Evolutionary conservation across 345 rosid species (phyloP), one percentile per base, ranked within the genome.

Genomic region (Brassica cretica): DNA sequence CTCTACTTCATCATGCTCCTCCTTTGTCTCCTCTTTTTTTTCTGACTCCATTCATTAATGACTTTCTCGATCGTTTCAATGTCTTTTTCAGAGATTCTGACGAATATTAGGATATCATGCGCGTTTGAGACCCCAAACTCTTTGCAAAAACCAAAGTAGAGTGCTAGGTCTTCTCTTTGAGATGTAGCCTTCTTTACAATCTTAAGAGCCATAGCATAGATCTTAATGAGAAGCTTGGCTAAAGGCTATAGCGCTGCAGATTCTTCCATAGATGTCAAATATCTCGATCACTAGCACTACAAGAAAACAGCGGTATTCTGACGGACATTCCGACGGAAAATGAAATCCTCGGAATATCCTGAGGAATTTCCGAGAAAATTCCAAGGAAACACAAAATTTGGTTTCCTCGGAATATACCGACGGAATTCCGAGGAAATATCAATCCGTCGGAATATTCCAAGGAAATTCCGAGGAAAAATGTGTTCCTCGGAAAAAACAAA

Each of bases 281-380:
- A 89, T 82, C 77, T 92, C 97, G 2, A 87, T 79, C 75, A 89
- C 72, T 8, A n/a, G n/a, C n/a, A n/a, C n/a, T n/a, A n/a, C n/a
- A n/a, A n/a, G n/a, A n/a, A n/a, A n/a, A n/a, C n/a, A n/a, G n/a
- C n/a, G n/a, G n/a, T n/a, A n/a, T n/a, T n/a, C n/a, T n/a, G n/a
- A n/a, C n/a, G n/a, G n/a, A n/a, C n/a, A n/a, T n/a, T n/a, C n/a
- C n/a, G n/a, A n/a, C n/a, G n/a, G n/a, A n/a, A n/a, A n/a, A n/a
- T n/a, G n/a, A n/a, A n/a, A n/a, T n/a, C n/a, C n/a, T n/a, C n/a
- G n/a, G n/a, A n/a, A n/a, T n/a, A n/a, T n/a, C n/a, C n/a, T n/a
- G n/a, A n/a, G n/a, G n/a, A n/a, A n/a, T n/a, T n/a, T n/a, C n/a
- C n/a, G n/a, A n/a, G n/a, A n/a, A n/a, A n/a, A n/a, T n/a, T n/a